Percentiles rank a stretch among this genome's conserved stretches.
These are phyloP conservation scores for Phenoliferia sp. DNA, from an alignment of 1,284 basidiomycete genomes.

Conservation along the genomic window DNA sequence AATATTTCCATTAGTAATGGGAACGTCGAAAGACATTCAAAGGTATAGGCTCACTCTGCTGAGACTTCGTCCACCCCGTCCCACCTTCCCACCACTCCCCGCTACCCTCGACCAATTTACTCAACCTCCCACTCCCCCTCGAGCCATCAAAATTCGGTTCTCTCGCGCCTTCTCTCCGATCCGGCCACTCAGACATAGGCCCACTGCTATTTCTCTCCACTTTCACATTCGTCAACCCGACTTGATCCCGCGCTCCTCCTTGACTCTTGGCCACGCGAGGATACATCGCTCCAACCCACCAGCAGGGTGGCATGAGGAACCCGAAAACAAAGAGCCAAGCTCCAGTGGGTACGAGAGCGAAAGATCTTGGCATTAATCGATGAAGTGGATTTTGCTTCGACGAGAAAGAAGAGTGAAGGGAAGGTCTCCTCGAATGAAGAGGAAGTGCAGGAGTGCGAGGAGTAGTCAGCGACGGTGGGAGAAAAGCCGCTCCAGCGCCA, in stretches of 20 bases:
- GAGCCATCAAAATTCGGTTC: background rate
- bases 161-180: background rate
- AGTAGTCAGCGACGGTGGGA: background rate
- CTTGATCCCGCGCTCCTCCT: no score
- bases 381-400: background rate
- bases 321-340: slow-evolving; percentile 5
- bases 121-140: background rate
- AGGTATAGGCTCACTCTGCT: background rate
- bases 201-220: background rate
- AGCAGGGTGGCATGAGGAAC: background rate
- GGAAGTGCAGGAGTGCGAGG: background rate
- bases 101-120: background rate
- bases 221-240: background rate
- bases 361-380: background rate
- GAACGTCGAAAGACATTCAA: background rate
- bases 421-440: background rate
- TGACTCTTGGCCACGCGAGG: background rate
- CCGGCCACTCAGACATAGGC: background rate
- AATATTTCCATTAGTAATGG: background rate
- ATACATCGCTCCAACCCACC: slow-evolving; percentile 8
- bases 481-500: background rate
- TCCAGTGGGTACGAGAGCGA: background rate
- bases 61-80: background rate
- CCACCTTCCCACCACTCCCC: background rate
- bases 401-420: background rate